Evolutionary conservation across 2,329 filamentous ascomycete genomes (phyloP).

Genomic region (Colletotrichum sp.): DNA sequence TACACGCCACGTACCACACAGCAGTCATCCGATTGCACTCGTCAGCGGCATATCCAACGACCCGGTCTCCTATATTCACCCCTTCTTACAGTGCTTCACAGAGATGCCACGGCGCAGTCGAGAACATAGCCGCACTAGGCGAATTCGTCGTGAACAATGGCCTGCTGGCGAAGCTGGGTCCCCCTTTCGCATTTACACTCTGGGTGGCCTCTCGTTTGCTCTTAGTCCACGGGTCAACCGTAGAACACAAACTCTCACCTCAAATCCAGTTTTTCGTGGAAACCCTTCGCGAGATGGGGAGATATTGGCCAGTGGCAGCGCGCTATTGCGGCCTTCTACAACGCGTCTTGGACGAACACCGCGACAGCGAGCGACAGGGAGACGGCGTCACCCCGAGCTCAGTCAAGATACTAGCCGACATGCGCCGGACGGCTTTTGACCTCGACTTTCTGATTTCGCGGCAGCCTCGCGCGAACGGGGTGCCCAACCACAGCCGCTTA

Average conservation of each 20-base stretch:
- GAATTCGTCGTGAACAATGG: constrained; percentile 78
- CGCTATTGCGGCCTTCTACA: constrained; percentile 82
- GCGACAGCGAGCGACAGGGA: constrained; percentile 76
- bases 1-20: constrained; percentile 89
- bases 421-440: constrained; percentile 90
- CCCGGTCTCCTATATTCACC: constrained; percentile 85
- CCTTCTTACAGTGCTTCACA: constrained; percentile 87
- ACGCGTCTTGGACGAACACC: constrained; percentile 85
- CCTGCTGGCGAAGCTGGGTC: constrained; percentile 81
- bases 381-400: constrained; percentile 81
- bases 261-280: constrained; percentile 85
- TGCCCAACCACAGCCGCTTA: constrained; percentile 45
- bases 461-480: constrained; percentile 61
- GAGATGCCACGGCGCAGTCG: constrained; percentile 81
- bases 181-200: constrained; percentile 88
- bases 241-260: constrained; percentile 81
- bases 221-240: constrained; percentile 88
- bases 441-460: constrained; percentile 88
- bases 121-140: constrained; percentile 79
- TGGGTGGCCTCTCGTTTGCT: constrained; percentile 90
- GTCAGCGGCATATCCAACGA: constrained; percentile 90
- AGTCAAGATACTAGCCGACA: constrained; percentile 87
- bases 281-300: constrained; percentile 79
- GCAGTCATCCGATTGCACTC: constrained; percentile 91
- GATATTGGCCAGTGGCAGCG: constrained; percentile 84